These are phyloP conservation scores for Venturia pyrina DNA, from an alignment of 2,329 filamentous ascomycete genomes.

Conservation along the genomic window DNA sequence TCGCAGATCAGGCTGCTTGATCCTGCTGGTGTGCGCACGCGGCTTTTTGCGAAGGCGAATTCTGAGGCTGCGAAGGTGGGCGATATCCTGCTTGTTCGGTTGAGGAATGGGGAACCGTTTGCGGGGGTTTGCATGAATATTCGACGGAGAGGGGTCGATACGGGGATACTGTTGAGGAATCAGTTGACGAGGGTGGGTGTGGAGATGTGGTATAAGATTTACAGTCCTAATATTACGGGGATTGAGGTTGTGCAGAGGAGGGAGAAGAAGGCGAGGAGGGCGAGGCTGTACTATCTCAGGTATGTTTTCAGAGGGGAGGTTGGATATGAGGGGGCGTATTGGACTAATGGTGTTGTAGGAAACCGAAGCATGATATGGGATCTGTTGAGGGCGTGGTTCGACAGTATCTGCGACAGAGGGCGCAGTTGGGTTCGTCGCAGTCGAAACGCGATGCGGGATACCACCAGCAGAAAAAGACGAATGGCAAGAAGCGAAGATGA, in stretches of 20 bases:
- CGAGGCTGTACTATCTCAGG: conserved; percentile 84
- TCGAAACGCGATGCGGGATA: not conserved
- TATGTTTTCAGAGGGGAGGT: conserved; percentile 20
- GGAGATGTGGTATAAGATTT: conserved; percentile 97
- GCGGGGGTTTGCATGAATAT: conserved; percentile 82
- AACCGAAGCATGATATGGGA: conserved; percentile 79
- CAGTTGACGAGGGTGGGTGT: conserved; percentile 78
- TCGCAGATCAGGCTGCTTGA: conserved; percentile 68
- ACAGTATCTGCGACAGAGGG: conserved; percentile 39
- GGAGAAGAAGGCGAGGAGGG: conserved; percentile 75
- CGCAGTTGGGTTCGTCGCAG: conserved; percentile 7
- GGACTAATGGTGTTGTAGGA: conserved; percentile 24
- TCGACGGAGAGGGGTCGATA: conserved; percentile 78
- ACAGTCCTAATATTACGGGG: conserved; percentile 76
- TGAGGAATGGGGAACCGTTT: conserved; percentile 79
- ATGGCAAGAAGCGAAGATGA: conserved; percentile 6
- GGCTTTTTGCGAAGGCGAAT: conserved; percentile 70
- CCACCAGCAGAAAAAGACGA: conserved; percentile 2
- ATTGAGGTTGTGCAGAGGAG: conserved; percentile 89
- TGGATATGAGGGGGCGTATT: conserved; percentile 12
- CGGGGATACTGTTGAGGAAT: conserved; percentile 75
- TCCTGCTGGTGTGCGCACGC: conserved; percentile 69
- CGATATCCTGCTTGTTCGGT: conserved; percentile 84
- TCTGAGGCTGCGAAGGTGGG: conserved; percentile 71
- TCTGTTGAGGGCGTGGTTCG: conserved; percentile 72